Conservation (phyloP, 1,284 basidiomycete species). For the Ustilago hordei region DNA sequence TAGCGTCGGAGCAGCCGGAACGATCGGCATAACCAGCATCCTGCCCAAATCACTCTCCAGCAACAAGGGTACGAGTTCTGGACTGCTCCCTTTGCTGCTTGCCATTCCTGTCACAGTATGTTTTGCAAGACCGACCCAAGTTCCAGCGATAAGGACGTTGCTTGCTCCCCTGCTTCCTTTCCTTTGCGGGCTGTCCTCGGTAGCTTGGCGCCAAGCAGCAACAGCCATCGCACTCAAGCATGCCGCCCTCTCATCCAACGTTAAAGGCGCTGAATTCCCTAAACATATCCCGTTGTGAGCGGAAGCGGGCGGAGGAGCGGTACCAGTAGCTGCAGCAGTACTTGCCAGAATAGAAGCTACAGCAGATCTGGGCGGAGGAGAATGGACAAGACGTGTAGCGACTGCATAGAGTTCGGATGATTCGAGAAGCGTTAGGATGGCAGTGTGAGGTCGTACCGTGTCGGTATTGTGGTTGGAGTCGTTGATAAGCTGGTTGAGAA, state of each 20-base stretch:
- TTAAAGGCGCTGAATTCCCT: constrained; percentile 11
- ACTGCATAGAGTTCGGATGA: constrained; percentile 46
- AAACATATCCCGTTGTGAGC: neutral
- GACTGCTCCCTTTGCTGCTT: neutral
- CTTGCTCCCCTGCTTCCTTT: neutral
- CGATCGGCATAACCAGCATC: constrained; percentile 44
- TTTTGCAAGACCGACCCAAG: constrained; percentile 22
- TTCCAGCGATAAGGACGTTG: constrained; percentile 24
- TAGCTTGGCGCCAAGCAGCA: constrained; percentile 36
- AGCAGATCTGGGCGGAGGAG: constrained; percentile 13
- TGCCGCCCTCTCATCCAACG: constrained; percentile 37
- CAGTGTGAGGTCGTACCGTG: constrained; percentile 33
- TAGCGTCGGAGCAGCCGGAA: constrained; percentile 4
- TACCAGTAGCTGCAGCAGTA: constrained; percentile 29
- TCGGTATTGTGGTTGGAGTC: neutral
- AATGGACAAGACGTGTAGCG: constrained; percentile 29
- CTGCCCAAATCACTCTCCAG: constrained; percentile 43
- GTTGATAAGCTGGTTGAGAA: constrained; percentile 43
- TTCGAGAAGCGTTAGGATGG: constrained; percentile 39
- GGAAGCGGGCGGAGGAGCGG: neutral
- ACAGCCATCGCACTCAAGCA: constrained; percentile 46
- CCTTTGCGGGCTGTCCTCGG: neutral
- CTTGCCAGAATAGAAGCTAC: constrained; percentile 31
- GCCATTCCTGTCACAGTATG: constrained; percentile 25
- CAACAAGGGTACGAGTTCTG: constrained; percentile 34